Evolutionary conservation across 148 eudicot species (phyloP).

Genomic region (Dysphania ambrosioides): DNA sequence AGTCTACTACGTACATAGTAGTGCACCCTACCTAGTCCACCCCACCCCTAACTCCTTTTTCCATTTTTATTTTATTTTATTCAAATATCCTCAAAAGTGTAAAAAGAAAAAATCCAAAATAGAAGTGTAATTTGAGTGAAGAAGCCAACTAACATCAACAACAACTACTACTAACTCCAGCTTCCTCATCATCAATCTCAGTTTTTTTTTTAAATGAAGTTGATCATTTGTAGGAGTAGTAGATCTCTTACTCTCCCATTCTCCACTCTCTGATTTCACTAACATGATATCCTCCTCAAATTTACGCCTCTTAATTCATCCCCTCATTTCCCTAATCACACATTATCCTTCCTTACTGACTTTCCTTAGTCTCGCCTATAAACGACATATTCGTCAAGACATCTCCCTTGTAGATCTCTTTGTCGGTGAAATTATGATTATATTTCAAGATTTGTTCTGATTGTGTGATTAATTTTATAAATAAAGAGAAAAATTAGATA

Average conservation of each 20-base stretch:
- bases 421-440: slow-evolving; percentile 2
- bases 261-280: background rate
- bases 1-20: no score
- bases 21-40: background rate
- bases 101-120: no score
- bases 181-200: no score
- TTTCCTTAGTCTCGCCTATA: slow-evolving; percentile 27
- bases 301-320: background rate
- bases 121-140: no score
- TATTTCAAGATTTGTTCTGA: background rate
- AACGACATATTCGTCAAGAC: slow-evolving; percentile 14
- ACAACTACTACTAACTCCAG: no score
- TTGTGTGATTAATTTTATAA: slow-evolving; percentile 1
- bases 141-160: no score
- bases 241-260: no score
- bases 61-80: background rate
- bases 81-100: background rate
- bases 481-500: background rate
- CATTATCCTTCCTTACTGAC: slow-evolving; percentile 14
- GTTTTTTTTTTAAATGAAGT: no score
- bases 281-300: no score
- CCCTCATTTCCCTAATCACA: slow-evolving; percentile 16
- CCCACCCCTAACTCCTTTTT: no score
- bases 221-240: no score
- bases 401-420: slow-evolving; percentile 5